These are phyloP conservation scores for Basidioascus undulatus DNA, from an alignment of 768 basidiomycete species.

Conservation along the genomic window DNA sequence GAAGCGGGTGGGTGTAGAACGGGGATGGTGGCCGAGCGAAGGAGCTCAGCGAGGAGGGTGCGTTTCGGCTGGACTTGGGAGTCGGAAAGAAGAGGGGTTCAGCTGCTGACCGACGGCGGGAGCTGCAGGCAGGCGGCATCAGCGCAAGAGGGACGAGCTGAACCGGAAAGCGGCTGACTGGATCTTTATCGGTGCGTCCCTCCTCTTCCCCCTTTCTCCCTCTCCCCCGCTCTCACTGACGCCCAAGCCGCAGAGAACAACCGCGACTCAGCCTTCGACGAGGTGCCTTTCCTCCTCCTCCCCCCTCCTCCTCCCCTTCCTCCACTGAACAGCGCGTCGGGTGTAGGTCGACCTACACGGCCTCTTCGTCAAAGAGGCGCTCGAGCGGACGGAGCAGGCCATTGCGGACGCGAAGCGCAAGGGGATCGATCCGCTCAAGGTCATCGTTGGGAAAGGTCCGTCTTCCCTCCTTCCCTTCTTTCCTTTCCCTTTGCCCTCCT, in stretches of 20 bases:
- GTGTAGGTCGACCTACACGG: constrained; percentile 71
- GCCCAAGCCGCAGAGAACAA: no score
- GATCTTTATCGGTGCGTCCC: constrained; percentile 49
- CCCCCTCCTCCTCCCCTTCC: background rate
- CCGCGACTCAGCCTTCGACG: background rate
- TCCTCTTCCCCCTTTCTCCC: background rate
- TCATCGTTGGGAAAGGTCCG: constrained; percentile 46
- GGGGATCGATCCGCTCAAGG: constrained; percentile 37
- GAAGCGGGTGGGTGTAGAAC: constrained; percentile 8
- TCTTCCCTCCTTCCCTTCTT: background rate
- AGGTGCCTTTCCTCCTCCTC: background rate
- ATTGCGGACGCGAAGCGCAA: constrained; percentile 35
- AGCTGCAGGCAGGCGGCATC: constrained; percentile 58
- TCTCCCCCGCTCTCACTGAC: background rate
- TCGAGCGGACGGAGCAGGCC: constrained; percentile 43
- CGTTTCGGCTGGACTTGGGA: no score
- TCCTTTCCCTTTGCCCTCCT: background rate
- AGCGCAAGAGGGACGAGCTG: constrained; percentile 47
- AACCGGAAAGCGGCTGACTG: constrained; percentile 65
- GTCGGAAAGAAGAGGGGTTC: no score
- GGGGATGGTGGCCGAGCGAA: constrained; percentile 62
- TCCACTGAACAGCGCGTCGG: constrained; percentile 44
- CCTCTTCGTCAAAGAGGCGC: constrained; percentile 78
- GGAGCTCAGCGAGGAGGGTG: constrained; percentile 50
- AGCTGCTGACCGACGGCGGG: no score